Percentiles rank a stretch among this genome's conserved stretches.
Conservation (phyloP, 2,329 filamentous ascomycete species). For the Talaromyces islandicus region DNA sequence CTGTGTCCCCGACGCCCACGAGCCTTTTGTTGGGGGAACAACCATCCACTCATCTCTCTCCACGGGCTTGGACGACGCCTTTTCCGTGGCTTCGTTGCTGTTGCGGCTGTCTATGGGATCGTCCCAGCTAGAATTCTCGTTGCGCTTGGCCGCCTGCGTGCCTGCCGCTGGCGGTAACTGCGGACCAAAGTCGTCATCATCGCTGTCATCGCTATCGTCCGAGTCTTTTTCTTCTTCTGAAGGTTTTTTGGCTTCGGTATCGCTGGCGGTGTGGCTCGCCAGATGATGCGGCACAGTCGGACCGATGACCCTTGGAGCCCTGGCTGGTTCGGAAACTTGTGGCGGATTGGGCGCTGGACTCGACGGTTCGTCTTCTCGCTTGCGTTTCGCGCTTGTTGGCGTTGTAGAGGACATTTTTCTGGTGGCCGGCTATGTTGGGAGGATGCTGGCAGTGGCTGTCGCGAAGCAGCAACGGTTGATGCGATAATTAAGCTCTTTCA, state of each 20-base stretch:
- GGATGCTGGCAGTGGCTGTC: neutral
- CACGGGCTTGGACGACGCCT: constrained; percentile 15
- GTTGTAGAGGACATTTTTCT: neutral
- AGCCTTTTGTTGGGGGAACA: constrained; percentile 53
- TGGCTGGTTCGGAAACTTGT: neutral
- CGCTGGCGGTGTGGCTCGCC: neutral
- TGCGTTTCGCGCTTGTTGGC: neutral
- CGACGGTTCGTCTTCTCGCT: neutral
- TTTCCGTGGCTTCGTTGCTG: constrained; percentile 1
- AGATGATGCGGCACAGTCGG: neutral
- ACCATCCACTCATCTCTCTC: constrained; percentile 82
- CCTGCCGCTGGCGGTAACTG: constrained; percentile 16
- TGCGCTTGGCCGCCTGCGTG: neutral
- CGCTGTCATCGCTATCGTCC: constrained; percentile 17
- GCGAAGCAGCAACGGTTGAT: neutral
- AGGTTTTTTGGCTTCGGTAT: neutral
- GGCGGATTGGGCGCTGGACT: neutral
- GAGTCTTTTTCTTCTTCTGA: neutral
- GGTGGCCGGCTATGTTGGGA: neutral
- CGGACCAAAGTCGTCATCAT: constrained; percentile 32
- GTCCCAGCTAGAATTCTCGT: neutral
- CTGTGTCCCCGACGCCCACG: constrained; percentile 59
- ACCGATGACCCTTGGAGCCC: neutral
- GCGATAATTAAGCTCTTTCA: neutral
- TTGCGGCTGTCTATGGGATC: neutral